Evolutionary conservation across 1,284 basidiomycete genomes (phyloP).

Genomic region (Melampsora americana): DNA sequence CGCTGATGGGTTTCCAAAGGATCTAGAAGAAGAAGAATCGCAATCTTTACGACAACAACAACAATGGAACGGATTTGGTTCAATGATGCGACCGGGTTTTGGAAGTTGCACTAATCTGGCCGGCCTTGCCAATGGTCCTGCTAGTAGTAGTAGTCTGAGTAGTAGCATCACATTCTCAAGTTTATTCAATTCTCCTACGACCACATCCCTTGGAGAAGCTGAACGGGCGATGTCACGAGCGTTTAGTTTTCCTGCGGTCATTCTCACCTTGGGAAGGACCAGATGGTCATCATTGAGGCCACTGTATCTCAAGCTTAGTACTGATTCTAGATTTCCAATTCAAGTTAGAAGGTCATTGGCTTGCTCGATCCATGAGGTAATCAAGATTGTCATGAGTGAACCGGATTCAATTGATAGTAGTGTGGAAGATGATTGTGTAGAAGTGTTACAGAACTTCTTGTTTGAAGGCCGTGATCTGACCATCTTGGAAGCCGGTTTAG

Average conservation of each 20-base stretch:
- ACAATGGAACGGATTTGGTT: background rate
- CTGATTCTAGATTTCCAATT: constrained; percentile 13
- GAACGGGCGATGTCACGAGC: constrained; percentile 35
- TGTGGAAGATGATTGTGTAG: constrained; percentile 19
- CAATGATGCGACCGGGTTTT: background rate
- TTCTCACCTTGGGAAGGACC: constrained; percentile 23
- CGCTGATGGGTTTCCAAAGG: constrained; percentile 18
- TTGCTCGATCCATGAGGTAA: constrained; percentile 31
- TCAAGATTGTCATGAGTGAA: constrained; percentile 19
- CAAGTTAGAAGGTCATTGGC: constrained; percentile 25
- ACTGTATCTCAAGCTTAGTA: constrained; percentile 18
- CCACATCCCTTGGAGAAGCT: constrained; percentile 7
- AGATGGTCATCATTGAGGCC: constrained; percentile 30
- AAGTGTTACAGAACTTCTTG: constrained; percentile 26
- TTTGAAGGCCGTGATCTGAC: constrained; percentile 26
- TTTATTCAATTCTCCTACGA: background rate
- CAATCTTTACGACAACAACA: background rate
- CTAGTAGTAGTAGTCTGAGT: background rate
- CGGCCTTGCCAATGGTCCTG: background rate
- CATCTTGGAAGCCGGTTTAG: constrained; percentile 13
- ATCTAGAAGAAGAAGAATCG: constrained; percentile 4
- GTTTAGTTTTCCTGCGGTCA: constrained; percentile 36
- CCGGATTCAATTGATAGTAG: background rate
- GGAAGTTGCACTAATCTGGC: background rate
- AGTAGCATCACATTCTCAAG: background rate